Conservation (phyloP, 2,329 filamentous ascomycete species). For the Chalara sp. region DNA sequence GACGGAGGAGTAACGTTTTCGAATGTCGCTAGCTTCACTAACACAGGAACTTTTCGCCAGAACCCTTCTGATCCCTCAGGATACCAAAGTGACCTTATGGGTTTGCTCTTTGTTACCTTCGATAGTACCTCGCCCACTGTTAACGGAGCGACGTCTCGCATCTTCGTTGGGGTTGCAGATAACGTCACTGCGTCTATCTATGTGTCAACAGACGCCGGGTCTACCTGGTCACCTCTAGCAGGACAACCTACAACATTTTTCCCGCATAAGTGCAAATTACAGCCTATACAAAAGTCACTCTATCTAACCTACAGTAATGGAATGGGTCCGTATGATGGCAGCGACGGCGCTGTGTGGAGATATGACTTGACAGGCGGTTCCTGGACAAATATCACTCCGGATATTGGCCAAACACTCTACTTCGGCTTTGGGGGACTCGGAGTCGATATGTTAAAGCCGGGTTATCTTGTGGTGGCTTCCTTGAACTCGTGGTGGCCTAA, state of each 20-base stretch:
- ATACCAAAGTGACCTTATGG: slow-evolving; percentile 13
- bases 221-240: slow-evolving; percentile 12
- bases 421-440: slow-evolving; percentile 51
- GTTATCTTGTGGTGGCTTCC: slow-evolving; percentile 48
- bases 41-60: slow-evolving; percentile 12
- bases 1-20: slow-evolving; percentile 46
- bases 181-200: slow-evolving; percentile 7
- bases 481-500: slow-evolving; percentile 56
- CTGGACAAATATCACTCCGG: slow-evolving; percentile 52
- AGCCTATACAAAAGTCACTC: slow-evolving; percentile 39
- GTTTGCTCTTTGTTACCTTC: slow-evolving; percentile 16
- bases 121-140: slow-evolving; percentile 12
- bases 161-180: slow-evolving; percentile 16
- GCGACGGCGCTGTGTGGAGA: slow-evolving; percentile 43
- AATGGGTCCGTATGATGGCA: slow-evolving; percentile 50
- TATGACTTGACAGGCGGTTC: slow-evolving; percentile 41
- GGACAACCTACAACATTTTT: slow-evolving; percentile 17
- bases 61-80: slow-evolving; percentile 6
- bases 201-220: slow-evolving; percentile 16
- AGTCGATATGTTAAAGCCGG: slow-evolving; percentile 45
- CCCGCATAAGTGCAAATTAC: slow-evolving; percentile 19
- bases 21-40: slow-evolving; percentile 43
- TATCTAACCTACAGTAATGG: slow-evolving; percentile 51
- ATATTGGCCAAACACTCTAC: slow-evolving; percentile 24
- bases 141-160: slow-evolving; percentile 14